Conservation (phyloP, 768 basidiomycete species). For the Psilocybe cubensis region DNA sequence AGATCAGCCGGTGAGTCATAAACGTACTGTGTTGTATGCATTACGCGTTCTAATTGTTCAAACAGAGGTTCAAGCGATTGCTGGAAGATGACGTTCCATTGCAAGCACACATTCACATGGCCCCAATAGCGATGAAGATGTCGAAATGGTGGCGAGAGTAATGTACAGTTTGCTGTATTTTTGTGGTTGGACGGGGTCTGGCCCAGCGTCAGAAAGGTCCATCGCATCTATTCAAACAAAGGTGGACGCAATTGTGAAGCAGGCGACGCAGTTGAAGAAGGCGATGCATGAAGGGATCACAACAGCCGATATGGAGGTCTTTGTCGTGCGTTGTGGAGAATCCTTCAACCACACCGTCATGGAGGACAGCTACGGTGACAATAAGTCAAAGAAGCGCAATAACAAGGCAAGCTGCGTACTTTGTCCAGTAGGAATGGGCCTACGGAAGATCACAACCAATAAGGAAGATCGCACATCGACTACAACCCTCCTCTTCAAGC, state of each 20-base stretch:
- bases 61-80: constrained; percentile 2
- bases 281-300: constrained; percentile 11
- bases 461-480: background rate
- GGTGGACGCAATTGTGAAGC: background rate
- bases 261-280: background rate
- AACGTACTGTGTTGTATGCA: background rate
- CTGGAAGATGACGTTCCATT: constrained; percentile 9
- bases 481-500: constrained; percentile 11
- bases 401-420: background rate
- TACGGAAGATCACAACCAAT: constrained; percentile 4
- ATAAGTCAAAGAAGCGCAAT: background rate
- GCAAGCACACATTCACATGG: background rate
- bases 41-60: background rate
- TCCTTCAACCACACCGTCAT: constrained; percentile 19
- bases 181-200: constrained; percentile 21
- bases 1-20: constrained; percentile 11
- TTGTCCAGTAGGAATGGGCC: constrained; percentile 8
- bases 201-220: constrained; percentile 8
- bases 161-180: constrained; percentile 13
- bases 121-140: background rate
- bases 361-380: constrained; percentile 29
- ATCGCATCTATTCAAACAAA: background rate
- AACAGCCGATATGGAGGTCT: constrained; percentile 27
- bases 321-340: constrained; percentile 7
- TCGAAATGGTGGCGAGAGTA: background rate